phyloP scores from a whole-genome alignment of 805 yeast genomes.

The Candida stauntonica region DNA sequence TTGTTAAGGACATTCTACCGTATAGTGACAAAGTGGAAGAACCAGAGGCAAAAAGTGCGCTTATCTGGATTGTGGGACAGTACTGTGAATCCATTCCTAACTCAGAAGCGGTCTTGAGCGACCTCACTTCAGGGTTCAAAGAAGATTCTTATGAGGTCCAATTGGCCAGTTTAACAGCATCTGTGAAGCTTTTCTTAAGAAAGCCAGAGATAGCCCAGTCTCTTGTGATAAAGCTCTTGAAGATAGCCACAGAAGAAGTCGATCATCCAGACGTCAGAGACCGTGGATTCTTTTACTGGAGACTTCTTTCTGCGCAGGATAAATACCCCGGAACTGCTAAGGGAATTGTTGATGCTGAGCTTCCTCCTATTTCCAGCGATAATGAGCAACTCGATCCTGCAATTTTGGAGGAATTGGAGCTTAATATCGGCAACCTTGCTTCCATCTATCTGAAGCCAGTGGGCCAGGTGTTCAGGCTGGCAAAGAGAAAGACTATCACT shows the following conservation, averaged over 20 bases:
- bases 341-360: conserved; percentile 52
- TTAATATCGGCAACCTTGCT: conserved; percentile 77
- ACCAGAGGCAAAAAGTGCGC: conserved; percentile 71
- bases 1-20: conserved; percentile 38
- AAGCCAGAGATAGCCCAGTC: conserved; percentile 50
- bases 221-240: conserved; percentile 54
- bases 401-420: conserved; percentile 74
- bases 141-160: conserved; percentile 76
- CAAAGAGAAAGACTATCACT: conserved; percentile 47
- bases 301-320: conserved; percentile 55
- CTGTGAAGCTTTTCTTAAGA: conserved; percentile 61
- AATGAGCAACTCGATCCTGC: conserved; percentile 66
- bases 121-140: conserved; percentile 41
- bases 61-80: conserved; percentile 83
- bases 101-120: conserved; percentile 37
- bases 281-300: conserved; percentile 82
- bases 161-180: conserved; percentile 66
- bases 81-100: conserved; percentile 47
- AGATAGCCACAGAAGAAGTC: conserved; percentile 65
- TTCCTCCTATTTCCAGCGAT: conserved; percentile 63
- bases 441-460: conserved; percentile 83
- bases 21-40: conserved; percentile 57
- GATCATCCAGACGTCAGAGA: conserved; percentile 86
- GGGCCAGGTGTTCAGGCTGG: conserved; percentile 67
- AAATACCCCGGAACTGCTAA: conserved; percentile 37